These are phyloP conservation scores for Rosa chinensis DNA, from an alignment of 306 rosid species.

Conservation along the genomic window DNA sequence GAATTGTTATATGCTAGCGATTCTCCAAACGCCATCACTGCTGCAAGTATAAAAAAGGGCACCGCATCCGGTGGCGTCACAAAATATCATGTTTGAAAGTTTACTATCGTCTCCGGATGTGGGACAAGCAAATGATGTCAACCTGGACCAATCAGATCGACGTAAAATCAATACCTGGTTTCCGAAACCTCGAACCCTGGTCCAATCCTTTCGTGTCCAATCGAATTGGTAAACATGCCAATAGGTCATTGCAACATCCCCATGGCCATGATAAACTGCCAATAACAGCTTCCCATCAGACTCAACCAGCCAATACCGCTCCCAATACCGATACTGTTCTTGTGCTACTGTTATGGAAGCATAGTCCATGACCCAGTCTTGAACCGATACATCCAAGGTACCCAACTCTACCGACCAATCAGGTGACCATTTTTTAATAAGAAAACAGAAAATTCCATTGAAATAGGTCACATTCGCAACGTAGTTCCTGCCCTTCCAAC, in stretches of 20 bases:
- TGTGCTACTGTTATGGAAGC: background rate
- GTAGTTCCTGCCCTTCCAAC: background rate
- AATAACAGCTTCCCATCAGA: background rate
- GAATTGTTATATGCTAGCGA: background rate
- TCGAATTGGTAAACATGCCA: background rate
- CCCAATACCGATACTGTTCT: background rate
- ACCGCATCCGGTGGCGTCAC: background rate
- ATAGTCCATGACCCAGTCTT: background rate
- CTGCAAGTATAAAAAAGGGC: background rate
- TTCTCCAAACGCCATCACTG: background rate
- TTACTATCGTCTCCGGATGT: background rate
- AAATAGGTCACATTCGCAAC: background rate
- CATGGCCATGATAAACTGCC: background rate
- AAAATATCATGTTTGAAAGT: background rate
- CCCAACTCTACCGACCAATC: background rate
- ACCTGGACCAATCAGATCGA: too few relatives aligned
- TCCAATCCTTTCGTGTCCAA: background rate
- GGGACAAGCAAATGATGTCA: background rate
- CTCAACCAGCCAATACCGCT: background rate
- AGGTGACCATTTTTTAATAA: accelerated
- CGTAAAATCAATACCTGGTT: background rate
- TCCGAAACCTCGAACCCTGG: background rate
- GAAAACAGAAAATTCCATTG: background rate
- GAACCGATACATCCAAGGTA: background rate
- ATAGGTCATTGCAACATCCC: background rate